Conservation (phyloP, 2,329 filamentous ascomycete genomes). For the Orbilia ellipsospora region DNA sequence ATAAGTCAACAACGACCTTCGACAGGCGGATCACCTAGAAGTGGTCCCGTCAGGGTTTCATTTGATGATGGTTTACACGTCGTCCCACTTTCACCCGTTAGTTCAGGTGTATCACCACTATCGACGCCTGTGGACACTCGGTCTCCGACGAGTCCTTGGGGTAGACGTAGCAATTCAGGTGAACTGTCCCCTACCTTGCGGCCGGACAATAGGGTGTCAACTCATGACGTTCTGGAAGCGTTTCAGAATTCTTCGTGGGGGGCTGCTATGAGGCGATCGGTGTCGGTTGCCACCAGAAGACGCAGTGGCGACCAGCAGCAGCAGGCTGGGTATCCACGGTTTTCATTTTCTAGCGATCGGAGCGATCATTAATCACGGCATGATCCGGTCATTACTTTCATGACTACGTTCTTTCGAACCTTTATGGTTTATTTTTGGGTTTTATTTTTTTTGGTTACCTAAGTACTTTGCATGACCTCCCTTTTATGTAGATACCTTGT, state of each 20-base stretch:
- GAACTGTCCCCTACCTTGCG: conserved; percentile 38
- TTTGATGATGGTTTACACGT: conserved; percentile 41
- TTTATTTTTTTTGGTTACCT: conserved; percentile 22
- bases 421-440: conserved; percentile 9
- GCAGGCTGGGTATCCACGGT: conserved; percentile 36
- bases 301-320: conserved; percentile 37
- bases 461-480: conserved; percentile 10
- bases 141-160: conserved; percentile 34
- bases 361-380: conserved; percentile 38
- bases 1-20: conserved; percentile 19
- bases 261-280: conserved; percentile 54
- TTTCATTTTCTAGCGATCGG: conserved; percentile 50
- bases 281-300: conserved; percentile 38
- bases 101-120: conserved; percentile 55
- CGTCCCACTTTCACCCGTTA: conserved; percentile 43
- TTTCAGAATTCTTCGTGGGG: conserved; percentile 56
- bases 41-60: conserved; percentile 26
- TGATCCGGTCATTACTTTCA: conserved; percentile 17
- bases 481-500: conserved; percentile 40
- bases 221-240: conserved; percentile 57
- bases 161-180: conserved; percentile 33
- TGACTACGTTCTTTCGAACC: conserved; percentile 10
- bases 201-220: conserved; percentile 53
- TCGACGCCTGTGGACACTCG: conserved; percentile 53
- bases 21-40: conserved; percentile 33